Percentiles rank a stretch among this genome's conserved stretches.
Evolutionary conservation across 192 early-diverging fungal species (phyloP).

Genomic region (Coemansia sp.): DNA sequence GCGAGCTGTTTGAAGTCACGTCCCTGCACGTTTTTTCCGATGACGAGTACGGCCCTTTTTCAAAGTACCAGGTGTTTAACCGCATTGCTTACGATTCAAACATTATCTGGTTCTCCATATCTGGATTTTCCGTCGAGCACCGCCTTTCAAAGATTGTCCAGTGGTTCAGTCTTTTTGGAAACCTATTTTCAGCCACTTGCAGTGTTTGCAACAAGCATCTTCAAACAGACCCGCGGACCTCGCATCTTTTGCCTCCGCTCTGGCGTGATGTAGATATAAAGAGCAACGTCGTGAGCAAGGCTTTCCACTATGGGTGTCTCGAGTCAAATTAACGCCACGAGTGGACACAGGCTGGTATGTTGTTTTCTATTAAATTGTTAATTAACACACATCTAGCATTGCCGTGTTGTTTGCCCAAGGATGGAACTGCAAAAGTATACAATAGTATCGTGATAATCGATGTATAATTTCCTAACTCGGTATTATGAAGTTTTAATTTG

Average conservation of each 20-base stretch:
- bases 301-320: constrained; percentile 49
- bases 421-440: too few species aligned
- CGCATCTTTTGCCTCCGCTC: constrained; percentile 50
- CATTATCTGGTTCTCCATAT: constrained; percentile 51
- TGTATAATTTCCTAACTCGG: too few species aligned
- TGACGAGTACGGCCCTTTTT: constrained; percentile 39
- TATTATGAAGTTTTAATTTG: too few species aligned
- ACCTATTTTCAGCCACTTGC: constrained; percentile 52
- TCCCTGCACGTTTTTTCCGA: constrained; percentile 34
- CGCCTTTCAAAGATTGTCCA: constrained; percentile 45
- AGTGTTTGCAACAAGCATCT: constrained; percentile 44
- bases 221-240: constrained; percentile 53
- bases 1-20: constrained; percentile 31
- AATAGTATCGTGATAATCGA: too few species aligned
- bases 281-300: constrained; percentile 26
- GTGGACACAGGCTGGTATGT: not conserved
- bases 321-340: constrained; percentile 9
- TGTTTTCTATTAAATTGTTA: not conserved
- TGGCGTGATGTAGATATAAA: constrained; percentile 48
- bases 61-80: constrained; percentile 44
- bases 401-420: too few species aligned
- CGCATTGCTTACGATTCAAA: constrained; percentile 48
- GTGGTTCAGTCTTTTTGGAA: constrained; percentile 50
- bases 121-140: constrained; percentile 51
- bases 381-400: too few species aligned